These are phyloP conservation scores for Leishmania lainsoni DNA, from an alignment of 208 protist species.

Conservation along the genomic window DNA sequence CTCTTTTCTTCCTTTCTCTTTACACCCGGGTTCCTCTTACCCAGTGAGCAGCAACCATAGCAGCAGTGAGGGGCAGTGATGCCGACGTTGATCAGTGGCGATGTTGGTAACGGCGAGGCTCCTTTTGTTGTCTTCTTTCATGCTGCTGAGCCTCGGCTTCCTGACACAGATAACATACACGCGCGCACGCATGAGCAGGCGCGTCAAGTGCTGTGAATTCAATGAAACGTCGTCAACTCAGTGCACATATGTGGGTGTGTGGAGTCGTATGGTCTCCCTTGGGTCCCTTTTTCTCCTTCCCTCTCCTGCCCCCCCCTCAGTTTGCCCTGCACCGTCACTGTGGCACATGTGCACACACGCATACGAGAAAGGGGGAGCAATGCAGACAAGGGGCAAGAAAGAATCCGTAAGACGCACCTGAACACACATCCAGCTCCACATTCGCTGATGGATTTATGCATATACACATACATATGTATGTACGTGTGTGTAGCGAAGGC, in stretches of 20 bases:
- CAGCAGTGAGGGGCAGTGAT: background rate
- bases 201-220: background rate
- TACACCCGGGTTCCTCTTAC: background rate
- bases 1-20: background rate
- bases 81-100: background rate
- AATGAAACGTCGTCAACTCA: background rate
- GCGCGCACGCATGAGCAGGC: background rate
- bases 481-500: no score
- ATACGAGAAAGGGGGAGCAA: no score
- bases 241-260: background rate
- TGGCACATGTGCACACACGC: background rate
- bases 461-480: no score
- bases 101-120: background rate
- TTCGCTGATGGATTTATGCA: no score
- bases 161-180: background rate
- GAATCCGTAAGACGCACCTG: no score
- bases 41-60: background rate
- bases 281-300: background rate
- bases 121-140: background rate
- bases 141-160: background rate
- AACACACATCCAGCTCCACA: no score
- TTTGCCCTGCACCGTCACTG: constrained; percentile 6
- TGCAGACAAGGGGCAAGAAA: no score
- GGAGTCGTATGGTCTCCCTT: background rate
- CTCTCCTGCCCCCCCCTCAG: constrained; percentile 11